A percentile compares a stretch with the other conserved stretches of the same genome.
Conservation (phyloP, 164 flowering plant genomes). For the Cinnamomum micranthum region DNA sequence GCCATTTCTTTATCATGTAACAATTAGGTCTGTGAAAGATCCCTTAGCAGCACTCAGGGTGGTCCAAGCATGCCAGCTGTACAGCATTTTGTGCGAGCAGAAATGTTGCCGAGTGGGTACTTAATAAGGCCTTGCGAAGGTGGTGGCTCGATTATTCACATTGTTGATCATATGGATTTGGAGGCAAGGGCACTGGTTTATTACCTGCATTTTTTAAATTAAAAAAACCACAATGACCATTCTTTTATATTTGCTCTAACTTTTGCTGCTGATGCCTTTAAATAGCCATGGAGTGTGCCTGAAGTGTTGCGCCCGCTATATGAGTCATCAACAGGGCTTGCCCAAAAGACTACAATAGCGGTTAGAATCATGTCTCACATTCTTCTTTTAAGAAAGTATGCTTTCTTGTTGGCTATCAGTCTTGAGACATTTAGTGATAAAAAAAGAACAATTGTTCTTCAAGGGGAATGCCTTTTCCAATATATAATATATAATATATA, state of each 20-base stretch:
- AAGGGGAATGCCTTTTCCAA: no score
- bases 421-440: no score
- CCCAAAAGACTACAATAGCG: conserved; percentile 87
- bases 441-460: no score
- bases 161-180: conserved; percentile 94
- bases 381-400: not conserved
- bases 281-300: conserved; percentile 89
- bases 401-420: not conserved
- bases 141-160: conserved; percentile 92
- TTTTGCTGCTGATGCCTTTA: not conserved
- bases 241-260: not conserved
- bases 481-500: no score
- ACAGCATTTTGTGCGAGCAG: conserved; percentile 88
- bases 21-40: conserved; percentile 84
- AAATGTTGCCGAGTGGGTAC: conserved; percentile 93
- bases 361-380: conserved; percentile 29
- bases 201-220: no score
- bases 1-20: not conserved
- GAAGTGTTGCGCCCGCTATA: conserved; percentile 94
- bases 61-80: conserved; percentile 87
- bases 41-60: conserved; percentile 74
- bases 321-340: conserved; percentile 83
- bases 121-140: conserved; percentile 95
- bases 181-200: conserved; percentile 40
- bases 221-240: not conserved